Percentiles rank a stretch among this genome's conserved stretches.
These are phyloP conservation scores for Globisporangium camurandrum DNA, from an alignment of 352 stramenopile species.

Conservation along the genomic window DNA sequence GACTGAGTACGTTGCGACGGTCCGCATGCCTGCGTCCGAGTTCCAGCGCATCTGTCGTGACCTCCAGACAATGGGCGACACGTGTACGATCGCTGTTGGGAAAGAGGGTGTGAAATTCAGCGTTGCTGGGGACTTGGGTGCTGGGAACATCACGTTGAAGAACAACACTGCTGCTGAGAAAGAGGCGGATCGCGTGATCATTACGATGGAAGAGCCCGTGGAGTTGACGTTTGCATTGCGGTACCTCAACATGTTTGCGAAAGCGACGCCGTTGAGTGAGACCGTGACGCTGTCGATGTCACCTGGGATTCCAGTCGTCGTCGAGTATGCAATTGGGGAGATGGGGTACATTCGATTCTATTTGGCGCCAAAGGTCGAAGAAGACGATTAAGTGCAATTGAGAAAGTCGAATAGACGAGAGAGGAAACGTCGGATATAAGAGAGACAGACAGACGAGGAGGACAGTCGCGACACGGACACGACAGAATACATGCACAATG, in stretches of 20 bases:
- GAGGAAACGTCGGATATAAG: not conserved
- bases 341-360: slow-evolving; percentile 98
- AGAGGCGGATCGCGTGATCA: slow-evolving; percentile 90
- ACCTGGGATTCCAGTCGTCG: slow-evolving; percentile 95
- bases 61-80: slow-evolving; percentile 97
- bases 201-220: slow-evolving; percentile 98
- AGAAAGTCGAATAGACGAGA: not conserved
- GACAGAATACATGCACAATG: too few relatives aligned
- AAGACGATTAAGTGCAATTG: slow-evolving; percentile 79
- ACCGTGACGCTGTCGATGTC: slow-evolving; percentile 97
- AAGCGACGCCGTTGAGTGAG: slow-evolving; percentile 94
- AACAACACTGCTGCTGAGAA: slow-evolving; percentile 86
- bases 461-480: too few relatives aligned
- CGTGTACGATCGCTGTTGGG: slow-evolving; percentile 92
- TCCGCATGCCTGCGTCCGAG: slow-evolving; percentile 93
- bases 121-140: slow-evolving; percentile 94
- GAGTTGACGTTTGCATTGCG: slow-evolving; percentile 98
- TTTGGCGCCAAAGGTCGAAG: slow-evolving; percentile 99
- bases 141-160: slow-evolving; percentile 93
- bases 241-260: slow-evolving; percentile 99
- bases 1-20: slow-evolving; percentile 96
- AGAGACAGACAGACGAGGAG: not conserved
- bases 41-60: slow-evolving; percentile 99
- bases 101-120: slow-evolving; percentile 99
- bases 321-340: slow-evolving; percentile 98